Base-by-base conservation (phyloP, 176 grass and related monocot genomes). In the Bromus sterilis region DNA sequence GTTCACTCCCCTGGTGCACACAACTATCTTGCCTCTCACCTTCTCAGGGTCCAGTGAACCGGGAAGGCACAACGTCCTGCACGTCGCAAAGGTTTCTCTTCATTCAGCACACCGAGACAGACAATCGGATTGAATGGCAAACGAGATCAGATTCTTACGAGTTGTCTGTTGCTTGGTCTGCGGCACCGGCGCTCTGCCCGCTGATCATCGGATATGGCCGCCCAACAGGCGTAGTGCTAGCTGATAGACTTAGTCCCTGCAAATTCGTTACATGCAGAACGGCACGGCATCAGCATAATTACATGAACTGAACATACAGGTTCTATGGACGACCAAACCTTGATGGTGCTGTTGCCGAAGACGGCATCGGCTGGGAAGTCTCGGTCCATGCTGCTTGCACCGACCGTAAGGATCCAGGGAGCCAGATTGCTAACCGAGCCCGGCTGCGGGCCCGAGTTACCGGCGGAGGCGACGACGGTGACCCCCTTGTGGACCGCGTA, bases 331-430 rank as follows among this genome's bases (percentile, higher is more conserved):
- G 39, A 15, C 20, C 25, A 20, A n/a, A 92, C 90, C 88, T 90
- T 57, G 23, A 96, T 49, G 39, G 58, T 70, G 16, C 1, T 44
- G 41, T 16, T 72, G 2, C 43, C 56, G 81, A 88, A 86, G 66
- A 11, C 48, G 36, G 75, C 39, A 6, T 68, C 72, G 1, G 90
- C 79, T 0, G 88, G 88, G 26, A 96, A 96, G 24, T 89, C 80
- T 74, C 90, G 80, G 56, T 96, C 93, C 88, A 91, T 91, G 41
- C 88, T 93, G 86, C 93, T 96, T 2, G 90, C 93, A 0, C 42
- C 93, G n/a, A 96, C 90, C 5, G 93, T 96, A 11, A 96, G 57
- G 16, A 96, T 91, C 93, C 93, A 96, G 1, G 93, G 93, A 1
- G 88, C 84, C 15, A 82, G 28, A 30, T 96, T 96, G 57, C 41